Conservation (phyloP, 108 stramenopile genomes). For the Cyclotella kingstonii region DNA sequence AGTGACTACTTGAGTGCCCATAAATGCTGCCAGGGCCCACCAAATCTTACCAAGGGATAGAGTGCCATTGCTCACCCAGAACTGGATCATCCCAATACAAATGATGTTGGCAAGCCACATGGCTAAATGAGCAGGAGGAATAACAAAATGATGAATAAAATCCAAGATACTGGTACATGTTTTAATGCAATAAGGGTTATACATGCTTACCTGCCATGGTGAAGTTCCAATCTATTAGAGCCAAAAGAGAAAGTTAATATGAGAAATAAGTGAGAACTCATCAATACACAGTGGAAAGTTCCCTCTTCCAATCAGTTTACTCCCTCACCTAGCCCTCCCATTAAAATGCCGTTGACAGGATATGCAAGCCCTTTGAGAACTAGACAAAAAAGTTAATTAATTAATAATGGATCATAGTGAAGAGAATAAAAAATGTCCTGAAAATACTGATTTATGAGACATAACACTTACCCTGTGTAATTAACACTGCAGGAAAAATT, state of each 20-base stretch:
- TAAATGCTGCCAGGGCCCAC: slow-evolving; percentile 88
- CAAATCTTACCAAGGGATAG: slow-evolving; percentile 70
- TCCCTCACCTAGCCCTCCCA: too few species aligned
- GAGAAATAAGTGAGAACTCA: too few species aligned
- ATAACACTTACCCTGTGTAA: slow-evolving; percentile 59
- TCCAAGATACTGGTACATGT: background rate
- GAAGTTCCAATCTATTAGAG: slow-evolving; percentile 89
- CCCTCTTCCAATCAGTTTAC: too few species aligned
- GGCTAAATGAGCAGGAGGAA: slow-evolving; percentile 8
- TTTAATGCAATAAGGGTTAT: background rate
- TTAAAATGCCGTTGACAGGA: slow-evolving; percentile 89
- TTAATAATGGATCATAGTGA: background rate
- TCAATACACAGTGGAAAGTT: too few species aligned
- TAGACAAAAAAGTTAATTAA: background rate
- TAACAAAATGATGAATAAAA: background rate
- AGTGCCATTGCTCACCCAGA: slow-evolving; percentile 37
- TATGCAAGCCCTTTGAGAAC: slow-evolving; percentile 86
- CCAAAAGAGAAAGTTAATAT: too few species aligned
- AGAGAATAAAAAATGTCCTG: background rate
- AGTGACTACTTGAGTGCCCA: slow-evolving; percentile 49
- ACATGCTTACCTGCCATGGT: slow-evolving; percentile 49
- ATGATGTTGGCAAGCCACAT: slow-evolving; percentile 91
- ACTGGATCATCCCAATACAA: slow-evolving; percentile 68
- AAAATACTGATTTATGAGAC: background rate
- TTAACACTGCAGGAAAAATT: slow-evolving; percentile 82